Conservation (phyloP, 2,329 filamentous ascomycete genomes). For the Alternaria metachromatica region DNA sequence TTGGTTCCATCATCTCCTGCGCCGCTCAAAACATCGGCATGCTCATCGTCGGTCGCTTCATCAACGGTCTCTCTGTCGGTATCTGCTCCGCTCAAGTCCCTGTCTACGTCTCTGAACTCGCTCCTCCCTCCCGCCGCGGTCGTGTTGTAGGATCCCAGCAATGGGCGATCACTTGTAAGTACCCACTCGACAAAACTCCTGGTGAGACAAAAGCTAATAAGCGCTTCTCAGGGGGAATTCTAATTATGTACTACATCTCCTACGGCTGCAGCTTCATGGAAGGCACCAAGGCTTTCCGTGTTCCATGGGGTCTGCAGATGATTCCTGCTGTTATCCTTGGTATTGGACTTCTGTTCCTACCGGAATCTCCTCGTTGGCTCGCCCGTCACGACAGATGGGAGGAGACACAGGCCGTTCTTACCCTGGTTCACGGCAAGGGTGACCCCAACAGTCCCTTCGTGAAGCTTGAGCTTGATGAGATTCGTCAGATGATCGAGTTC, state of each 20-base stretch:
- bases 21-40: slow-evolving; percentile 71
- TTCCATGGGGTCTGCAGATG: slow-evolving; percentile 50
- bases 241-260: slow-evolving; percentile 44
- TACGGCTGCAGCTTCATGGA: slow-evolving; percentile 47
- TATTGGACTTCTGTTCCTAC: slow-evolving; percentile 60
- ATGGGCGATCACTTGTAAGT: slow-evolving; percentile 65
- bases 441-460: slow-evolving; percentile 71
- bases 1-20: slow-evolving; percentile 68
- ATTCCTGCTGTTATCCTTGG: slow-evolving; percentile 45
- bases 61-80: slow-evolving; percentile 76
- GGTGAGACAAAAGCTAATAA: neutral
- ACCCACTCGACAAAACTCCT: neutral
- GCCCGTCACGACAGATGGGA: slow-evolving; percentile 56
- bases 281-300: slow-evolving; percentile 43
- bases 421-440: slow-evolving; percentile 60
- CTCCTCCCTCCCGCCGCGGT: slow-evolving; percentile 64
- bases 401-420: slow-evolving; percentile 51
- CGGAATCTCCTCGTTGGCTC: slow-evolving; percentile 55
- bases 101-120: slow-evolving; percentile 72
- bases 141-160: slow-evolving; percentile 75
- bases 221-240: slow-evolving; percentile 28
- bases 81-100: slow-evolving; percentile 74
- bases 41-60: slow-evolving; percentile 73
- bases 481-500: slow-evolving; percentile 75
- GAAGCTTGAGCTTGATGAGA: slow-evolving; percentile 71